Conservation (phyloP, 805 yeast species). For the Clavispora fructus region DNA sequence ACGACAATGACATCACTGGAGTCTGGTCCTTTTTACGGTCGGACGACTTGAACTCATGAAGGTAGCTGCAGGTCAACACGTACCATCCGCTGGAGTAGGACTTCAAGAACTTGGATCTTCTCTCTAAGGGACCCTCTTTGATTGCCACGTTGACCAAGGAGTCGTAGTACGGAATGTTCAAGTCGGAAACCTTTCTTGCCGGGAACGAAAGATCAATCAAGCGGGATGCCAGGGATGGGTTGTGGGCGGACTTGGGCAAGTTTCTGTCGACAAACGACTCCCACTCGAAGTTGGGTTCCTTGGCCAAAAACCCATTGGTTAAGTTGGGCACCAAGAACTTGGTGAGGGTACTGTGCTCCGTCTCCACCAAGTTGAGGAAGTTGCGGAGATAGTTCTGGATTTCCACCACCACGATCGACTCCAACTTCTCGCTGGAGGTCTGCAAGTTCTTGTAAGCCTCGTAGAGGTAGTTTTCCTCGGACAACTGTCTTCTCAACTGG, state of each 20-base stretch:
- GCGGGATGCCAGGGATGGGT: constrained; percentile 24
- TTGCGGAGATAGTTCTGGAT: constrained; percentile 75
- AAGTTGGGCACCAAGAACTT: constrained; percentile 61
- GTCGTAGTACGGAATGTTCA: constrained; percentile 61
- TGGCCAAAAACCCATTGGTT: constrained; percentile 52
- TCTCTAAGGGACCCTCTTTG: constrained; percentile 76
- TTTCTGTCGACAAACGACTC: constrained; percentile 73
- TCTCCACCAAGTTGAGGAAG: constrained; percentile 66
- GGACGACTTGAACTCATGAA: constrained; percentile 83
- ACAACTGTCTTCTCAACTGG: constrained; percentile 70
- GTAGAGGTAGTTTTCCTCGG: constrained; percentile 80
- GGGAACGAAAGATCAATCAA: constrained; percentile 38
- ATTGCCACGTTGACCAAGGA: constrained; percentile 62
- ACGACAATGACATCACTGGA: constrained; percentile 78
- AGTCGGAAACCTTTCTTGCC: constrained; percentile 38
- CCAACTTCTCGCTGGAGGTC: constrained; percentile 82
- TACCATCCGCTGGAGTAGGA: constrained; percentile 90
- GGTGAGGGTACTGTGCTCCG: constrained; percentile 68
- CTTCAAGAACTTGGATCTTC: constrained; percentile 86
- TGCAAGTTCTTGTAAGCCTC: constrained; percentile 87
- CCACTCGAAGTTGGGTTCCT: constrained; percentile 85
- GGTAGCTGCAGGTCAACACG: constrained; percentile 79
- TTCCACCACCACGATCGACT: constrained; percentile 77
- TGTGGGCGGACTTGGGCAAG: constrained; percentile 29
- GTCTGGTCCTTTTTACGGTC: constrained; percentile 77